Evolutionary conservation across 345 rosid species (phyloP).

Genomic region (Arabis hirsuta): DNA sequence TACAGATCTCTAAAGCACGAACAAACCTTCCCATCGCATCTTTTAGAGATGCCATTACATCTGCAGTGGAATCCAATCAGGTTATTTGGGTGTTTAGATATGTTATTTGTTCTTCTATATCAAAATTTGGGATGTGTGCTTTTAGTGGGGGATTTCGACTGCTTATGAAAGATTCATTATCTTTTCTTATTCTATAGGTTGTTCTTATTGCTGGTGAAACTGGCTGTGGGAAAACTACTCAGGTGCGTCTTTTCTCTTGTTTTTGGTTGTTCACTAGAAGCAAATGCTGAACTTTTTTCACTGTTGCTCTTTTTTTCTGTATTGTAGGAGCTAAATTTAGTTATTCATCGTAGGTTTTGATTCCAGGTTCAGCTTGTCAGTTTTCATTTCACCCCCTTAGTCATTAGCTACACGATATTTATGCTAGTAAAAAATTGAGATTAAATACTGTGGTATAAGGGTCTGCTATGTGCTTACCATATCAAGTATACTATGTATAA

Average conservation of each 20-base stretch:
- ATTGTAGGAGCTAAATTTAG: conserved; percentile 24
- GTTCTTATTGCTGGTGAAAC: conserved; percentile 89
- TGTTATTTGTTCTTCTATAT: conserved; percentile 33
- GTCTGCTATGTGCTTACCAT: conserved; percentile 16
- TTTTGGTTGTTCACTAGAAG: conserved; percentile 14
- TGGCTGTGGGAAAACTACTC: conserved; percentile 91
- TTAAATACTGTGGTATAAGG: conserved; percentile 6
- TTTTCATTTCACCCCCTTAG: conserved; percentile 23
- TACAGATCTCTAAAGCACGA: conserved; percentile 67
- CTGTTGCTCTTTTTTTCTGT: neutral
- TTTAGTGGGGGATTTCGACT: conserved; percentile 1
- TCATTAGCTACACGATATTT: conserved; percentile 12
- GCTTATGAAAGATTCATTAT: neutral
- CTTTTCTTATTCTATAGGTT: conserved; percentile 49
- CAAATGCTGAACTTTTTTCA: neutral
- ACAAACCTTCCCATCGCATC: conserved; percentile 87
- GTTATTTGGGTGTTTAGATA: conserved; percentile 45
- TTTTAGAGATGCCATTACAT: conserved; percentile 67
- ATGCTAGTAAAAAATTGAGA: neutral
- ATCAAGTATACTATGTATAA: neutral
- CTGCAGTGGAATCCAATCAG: conserved; percentile 79
- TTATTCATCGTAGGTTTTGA: conserved; percentile 7
- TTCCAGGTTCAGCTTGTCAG: conserved; percentile 16
- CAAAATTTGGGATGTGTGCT: conserved; percentile 5
- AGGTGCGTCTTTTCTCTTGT: conserved; percentile 53